Percentiles rank a stretch among this genome's conserved stretches.
Evolutionary conservation across 2,329 filamentous ascomycete species (phyloP).

Genomic region (Botrytis porri): DNA sequence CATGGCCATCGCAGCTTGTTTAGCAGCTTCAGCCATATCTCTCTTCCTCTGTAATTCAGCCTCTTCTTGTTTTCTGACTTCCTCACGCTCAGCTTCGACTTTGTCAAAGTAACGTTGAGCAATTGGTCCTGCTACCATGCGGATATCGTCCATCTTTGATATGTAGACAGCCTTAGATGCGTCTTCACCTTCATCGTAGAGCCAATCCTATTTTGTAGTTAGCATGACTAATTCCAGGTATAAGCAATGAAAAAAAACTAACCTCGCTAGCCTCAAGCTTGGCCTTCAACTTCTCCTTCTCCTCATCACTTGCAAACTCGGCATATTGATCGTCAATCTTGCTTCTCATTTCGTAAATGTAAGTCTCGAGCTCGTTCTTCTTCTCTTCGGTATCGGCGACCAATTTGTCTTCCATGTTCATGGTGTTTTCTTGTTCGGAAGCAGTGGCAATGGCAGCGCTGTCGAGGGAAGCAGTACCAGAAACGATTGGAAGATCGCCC

Average conservation of each 20-base stretch:
- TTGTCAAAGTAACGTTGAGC: slow-evolving; percentile 95
- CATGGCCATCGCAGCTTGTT: slow-evolving; percentile 47
- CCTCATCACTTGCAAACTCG: slow-evolving; percentile 84
- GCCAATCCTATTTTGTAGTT: slow-evolving; percentile 72
- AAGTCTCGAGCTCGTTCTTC: slow-evolving; percentile 99
- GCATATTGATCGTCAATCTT: slow-evolving; percentile 92
- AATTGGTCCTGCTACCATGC: slow-evolving; percentile 84
- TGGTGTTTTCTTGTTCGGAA: slow-evolving; percentile 78
- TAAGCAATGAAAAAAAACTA: slow-evolving; percentile 43
- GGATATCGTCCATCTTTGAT: slow-evolving; percentile 94
- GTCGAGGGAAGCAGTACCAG: slow-evolving; percentile 80
- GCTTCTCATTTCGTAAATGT: slow-evolving; percentile 93
- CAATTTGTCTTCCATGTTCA: slow-evolving; percentile 98
- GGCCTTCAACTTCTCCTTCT: slow-evolving; percentile 80
- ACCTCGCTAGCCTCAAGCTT: slow-evolving; percentile 88
- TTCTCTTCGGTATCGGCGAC: slow-evolving; percentile 98
- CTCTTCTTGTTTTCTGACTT: slow-evolving; percentile 65
- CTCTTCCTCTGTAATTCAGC: slow-evolving; percentile 48
- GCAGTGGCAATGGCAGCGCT: slow-evolving; percentile 61
- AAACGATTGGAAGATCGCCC: slow-evolving; percentile 85
- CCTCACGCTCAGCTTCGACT: slow-evolving; percentile 80
- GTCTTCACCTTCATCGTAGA: slow-evolving; percentile 96
- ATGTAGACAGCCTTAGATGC: slow-evolving; percentile 90
- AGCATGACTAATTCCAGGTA: slow-evolving; percentile 22
- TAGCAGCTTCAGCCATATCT: slow-evolving; percentile 45